These are phyloP conservation scores for Fusarium pseudoanthophilum DNA, from an alignment of 2,329 filamentous ascomycete species.

Conservation along the genomic window DNA sequence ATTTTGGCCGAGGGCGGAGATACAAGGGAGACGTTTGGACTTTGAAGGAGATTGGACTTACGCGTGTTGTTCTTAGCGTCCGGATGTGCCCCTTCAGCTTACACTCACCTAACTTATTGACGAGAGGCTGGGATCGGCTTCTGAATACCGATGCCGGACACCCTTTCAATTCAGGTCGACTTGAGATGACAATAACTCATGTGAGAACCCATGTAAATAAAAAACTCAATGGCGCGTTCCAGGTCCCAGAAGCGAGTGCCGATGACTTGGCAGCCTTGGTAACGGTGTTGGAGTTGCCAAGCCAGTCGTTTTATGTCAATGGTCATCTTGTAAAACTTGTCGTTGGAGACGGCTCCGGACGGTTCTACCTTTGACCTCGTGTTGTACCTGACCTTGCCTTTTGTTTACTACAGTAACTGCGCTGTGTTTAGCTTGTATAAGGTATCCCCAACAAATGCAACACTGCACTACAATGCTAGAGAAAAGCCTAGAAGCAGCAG, in stretches of 20 bases:
- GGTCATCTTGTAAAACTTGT: neutral
- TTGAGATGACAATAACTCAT: neutral
- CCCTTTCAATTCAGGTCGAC: neutral
- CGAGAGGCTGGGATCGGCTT: conserved; percentile 5
- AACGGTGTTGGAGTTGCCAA: conserved; percentile 1
- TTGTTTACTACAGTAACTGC: neutral
- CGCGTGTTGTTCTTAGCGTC: conserved; percentile 10
- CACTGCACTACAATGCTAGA: conserved; percentile 11
- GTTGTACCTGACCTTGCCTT: neutral
- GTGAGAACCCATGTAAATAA: neutral
- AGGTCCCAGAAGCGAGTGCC: neutral
- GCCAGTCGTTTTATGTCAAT: neutral
- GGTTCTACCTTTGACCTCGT: neutral
- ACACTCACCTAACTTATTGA: neutral
- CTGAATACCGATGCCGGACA: conserved; percentile 18
- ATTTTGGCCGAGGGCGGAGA: conserved; percentile 10
- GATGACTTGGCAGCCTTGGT: neutral
- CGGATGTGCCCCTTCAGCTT: neutral
- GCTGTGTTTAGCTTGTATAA: neutral
- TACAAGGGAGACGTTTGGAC: neutral
- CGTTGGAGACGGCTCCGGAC: conserved; percentile 8
- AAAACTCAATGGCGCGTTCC: conserved; percentile 15
- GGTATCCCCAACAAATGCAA: conserved; percentile 10
- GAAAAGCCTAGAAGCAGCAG: conserved; percentile 1
- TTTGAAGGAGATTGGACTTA: conserved; percentile 9